Conservation (phyloP, 2,329 filamentous ascomycete species). For the Hypoxylon sp. region DNA sequence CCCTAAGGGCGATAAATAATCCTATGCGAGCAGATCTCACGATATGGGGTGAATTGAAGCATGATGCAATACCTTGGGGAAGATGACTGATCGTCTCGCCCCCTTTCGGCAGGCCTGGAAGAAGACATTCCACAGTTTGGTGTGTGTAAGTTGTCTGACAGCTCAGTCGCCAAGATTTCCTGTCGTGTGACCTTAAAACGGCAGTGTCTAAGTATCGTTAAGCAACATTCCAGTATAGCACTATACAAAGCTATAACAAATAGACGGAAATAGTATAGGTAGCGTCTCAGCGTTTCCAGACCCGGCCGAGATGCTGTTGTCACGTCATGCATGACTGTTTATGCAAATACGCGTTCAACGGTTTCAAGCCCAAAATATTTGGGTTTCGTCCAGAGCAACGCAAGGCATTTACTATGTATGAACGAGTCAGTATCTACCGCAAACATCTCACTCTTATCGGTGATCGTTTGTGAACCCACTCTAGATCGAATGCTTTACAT, state of each 20-base stretch:
- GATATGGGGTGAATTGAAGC: slow-evolving; percentile 38
- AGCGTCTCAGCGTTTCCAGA: slow-evolving; percentile 32
- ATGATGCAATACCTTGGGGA: slow-evolving; percentile 50
- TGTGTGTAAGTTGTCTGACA: slow-evolving; percentile 43
- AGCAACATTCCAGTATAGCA: slow-evolving; percentile 34
- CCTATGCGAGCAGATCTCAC: slow-evolving; percentile 40
- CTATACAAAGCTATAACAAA: slow-evolving; percentile 23
- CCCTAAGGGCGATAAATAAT: slow-evolving; percentile 23
- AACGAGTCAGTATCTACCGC: slow-evolving; percentile 33
- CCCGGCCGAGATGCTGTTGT: slow-evolving; percentile 27
- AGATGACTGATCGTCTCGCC: slow-evolving; percentile 46
- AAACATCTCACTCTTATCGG: slow-evolving; percentile 23
- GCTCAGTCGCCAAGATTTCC: slow-evolving; percentile 38
- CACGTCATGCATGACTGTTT: slow-evolving; percentile 38
- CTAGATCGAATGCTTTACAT: slow-evolving; percentile 25
- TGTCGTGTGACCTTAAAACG: slow-evolving; percentile 49
- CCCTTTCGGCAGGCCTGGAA: slow-evolving; percentile 49
- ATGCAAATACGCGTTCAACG: slow-evolving; percentile 39
- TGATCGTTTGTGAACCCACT: slow-evolving; percentile 16
- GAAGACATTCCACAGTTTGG: slow-evolving; percentile 46
- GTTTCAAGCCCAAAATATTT: slow-evolving; percentile 41
- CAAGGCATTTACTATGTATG: slow-evolving; percentile 23
- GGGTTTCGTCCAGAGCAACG: slow-evolving; percentile 33
- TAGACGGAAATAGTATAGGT: slow-evolving; percentile 33
- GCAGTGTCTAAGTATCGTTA: slow-evolving; percentile 39